Evolutionary conservation across 352 stramenopile genomes (phyloP), one percentile per base, ranked within the genome.

Genomic region (Pythium monospermum): DNA sequence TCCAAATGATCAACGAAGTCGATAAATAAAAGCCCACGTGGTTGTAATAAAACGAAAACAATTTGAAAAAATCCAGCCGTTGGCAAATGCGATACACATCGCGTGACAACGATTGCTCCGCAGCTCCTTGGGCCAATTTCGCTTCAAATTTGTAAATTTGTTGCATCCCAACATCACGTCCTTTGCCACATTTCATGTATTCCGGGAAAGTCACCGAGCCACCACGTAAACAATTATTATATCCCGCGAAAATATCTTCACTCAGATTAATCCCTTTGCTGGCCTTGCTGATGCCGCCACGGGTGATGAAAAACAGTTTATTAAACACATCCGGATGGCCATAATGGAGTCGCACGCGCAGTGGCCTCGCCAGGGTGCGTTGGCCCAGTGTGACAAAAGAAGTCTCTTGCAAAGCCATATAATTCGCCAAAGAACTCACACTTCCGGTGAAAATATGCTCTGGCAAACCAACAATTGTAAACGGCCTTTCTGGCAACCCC

Each of bases 71-170:
- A 67, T 99, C 97, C 13, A 99, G 79, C 16, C 96, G 90, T 49
- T 98, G 85, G 46, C 92, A 96, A 57, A 99, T 95, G 25, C 97
- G 82, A 71, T 98, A 98, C 21, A 99, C 94, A 78, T 99, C 97
- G 44, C 97, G 86, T 23, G 95, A 99, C 21, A 99, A 73, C 64
- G 95, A 99, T 67, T 99, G 96, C 66, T 99, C 97, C 2, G 92
- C 97, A 11, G 96, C 96, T 43, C 97, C 97, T 69, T 99, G 95
- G 50, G 91, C 96, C 10, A 98, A 73, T 59, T 99, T 99, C 1
- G 97, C 96, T 70, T 99, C 97, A 56, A 99, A 99, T 72, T 99
- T 99, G 82, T 99, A 99, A 58, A 99, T 99, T 66, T 99, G 97
- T 64, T 98, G 97, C 95, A 99, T 98, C 36, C 97, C 97, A 23